Base-by-base conservation (phyloP, 495 filamentous ascomycete species). In the Cercophora newfieldiana region DNA sequence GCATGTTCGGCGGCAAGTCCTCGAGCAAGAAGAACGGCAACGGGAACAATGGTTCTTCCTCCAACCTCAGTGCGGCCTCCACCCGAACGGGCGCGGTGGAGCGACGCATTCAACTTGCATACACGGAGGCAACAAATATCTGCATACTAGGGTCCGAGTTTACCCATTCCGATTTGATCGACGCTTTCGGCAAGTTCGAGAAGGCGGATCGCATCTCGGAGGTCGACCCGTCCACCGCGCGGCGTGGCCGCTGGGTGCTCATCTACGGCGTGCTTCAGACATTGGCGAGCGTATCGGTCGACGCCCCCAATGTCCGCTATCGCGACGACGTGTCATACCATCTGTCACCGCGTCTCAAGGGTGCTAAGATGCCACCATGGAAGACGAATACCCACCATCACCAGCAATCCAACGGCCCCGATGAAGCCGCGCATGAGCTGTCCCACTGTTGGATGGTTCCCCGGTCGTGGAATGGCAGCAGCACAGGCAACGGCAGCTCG, bases 181-280 rank as follows among this genome's bases (percentile, higher is more conserved):
- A 90, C 29, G 81, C 80, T 29, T 90, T 89, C 69, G 78, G 82
- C 59, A 82, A 81, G 60, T 89, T 89, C 69, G 89, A 92, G 62
- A 89, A 89, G 69, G 66, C 75, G 0, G 85, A 89, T 65, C 72
- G 71, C 25, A 68, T 83, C 12, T 73, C 75, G 26, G 76, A 78
- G 33, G 72, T 86, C 25, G 81, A 87, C 62, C 88, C 86, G 3
- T 83, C 78, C 54, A 81, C 80, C 18, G 87, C 88, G 25, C 86
- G 88, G 2, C 84, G 85, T 30, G 87, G 88, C 37, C 86, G 90
- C 58, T 93, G 90, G 90, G 78, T 91, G 3, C 75, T 93, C 14
- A 83, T 93, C 44, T 93, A 93, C 72, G 85, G 87, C 31, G 79
- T 89, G 16, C 77, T 93, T 21, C 90, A 93, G 73, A 87, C 86